These are phyloP conservation scores for Plasmodium knowlesi DNA, from an alignment of 169 alveolate species.

Conservation along the genomic window DNA sequence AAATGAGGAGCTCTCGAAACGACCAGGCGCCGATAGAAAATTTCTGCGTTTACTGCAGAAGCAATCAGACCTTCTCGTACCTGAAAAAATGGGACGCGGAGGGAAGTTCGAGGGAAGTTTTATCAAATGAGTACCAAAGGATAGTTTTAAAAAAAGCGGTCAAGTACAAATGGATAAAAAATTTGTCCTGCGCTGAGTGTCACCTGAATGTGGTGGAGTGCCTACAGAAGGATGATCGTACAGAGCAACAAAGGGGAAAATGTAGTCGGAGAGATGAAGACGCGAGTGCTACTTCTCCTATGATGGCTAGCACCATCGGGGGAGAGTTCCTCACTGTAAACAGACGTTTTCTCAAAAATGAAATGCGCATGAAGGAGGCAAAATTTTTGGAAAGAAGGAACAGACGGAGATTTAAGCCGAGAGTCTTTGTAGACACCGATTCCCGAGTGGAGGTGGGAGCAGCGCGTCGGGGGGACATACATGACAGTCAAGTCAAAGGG, in stretches of 20 bases:
- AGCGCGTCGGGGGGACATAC: no score
- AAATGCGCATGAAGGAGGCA: slow-evolving; percentile 6
- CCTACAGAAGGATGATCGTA: not conserved
- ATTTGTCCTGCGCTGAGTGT: slow-evolving; percentile 43
- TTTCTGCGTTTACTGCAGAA: slow-evolving; percentile 36
- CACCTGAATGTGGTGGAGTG: not conserved
- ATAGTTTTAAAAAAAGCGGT: not conserved
- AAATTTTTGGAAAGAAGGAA: not conserved
- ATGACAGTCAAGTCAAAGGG: no score
- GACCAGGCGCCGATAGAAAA: slow-evolving; percentile 11
- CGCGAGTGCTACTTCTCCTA: not conserved
- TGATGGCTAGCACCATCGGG: not conserved
- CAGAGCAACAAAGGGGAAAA: not conserved
- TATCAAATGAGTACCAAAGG: slow-evolving; percentile 42
- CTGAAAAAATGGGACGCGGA: slow-evolving; percentile 4
- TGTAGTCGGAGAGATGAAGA: not conserved
- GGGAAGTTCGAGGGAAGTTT: not conserved
- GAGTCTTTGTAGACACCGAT: slow-evolving; percentile 10
- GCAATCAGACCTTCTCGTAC: slow-evolving; percentile 38
- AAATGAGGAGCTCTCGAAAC: not conserved
- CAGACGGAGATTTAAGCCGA: slow-evolving; percentile 12
- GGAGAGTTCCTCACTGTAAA: not conserved
- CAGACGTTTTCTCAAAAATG: slow-evolving; percentile 12
- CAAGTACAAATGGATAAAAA: slow-evolving; percentile 55
- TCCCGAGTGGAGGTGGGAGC: no score